Percentiles rank a stretch among this genome's conserved stretches.
Evolutionary conservation across 257 asterid genomes (phyloP).

Genomic region (Solanum chiquidenum): DNA sequence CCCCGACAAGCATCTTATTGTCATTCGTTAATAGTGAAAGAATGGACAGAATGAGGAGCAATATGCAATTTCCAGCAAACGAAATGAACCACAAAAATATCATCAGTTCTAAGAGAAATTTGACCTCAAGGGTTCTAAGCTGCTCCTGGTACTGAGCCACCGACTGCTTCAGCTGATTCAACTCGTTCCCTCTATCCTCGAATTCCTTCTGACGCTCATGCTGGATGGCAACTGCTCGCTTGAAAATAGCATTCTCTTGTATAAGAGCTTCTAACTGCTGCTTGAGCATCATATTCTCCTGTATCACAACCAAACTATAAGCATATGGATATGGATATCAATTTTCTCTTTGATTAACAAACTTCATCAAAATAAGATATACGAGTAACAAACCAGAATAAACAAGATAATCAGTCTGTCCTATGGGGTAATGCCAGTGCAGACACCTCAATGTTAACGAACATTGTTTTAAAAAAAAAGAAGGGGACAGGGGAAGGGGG

Average conservation of each 20-base stretch:
- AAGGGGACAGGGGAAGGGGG: not conserved
- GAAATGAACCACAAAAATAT: not conserved
- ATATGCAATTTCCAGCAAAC: not conserved
- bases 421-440: not conserved
- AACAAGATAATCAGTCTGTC: not conserved
- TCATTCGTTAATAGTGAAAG: not conserved
- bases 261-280: constrained; percentile 64
- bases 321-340: not conserved
- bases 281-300: constrained; percentile 64
- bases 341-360: not conserved
- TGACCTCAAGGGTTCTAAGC: constrained; percentile 86
- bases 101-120: not conserved
- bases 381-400: not conserved
- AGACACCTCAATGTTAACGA: not conserved
- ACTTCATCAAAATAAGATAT: not conserved
- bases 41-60: not conserved
- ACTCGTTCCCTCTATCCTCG: constrained; percentile 62
- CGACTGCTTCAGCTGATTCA: constrained; percentile 74
- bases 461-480: not conserved
- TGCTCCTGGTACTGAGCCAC: constrained; percentile 87
- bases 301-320: not conserved
- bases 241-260: constrained; percentile 68
- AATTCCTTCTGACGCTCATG: constrained; percentile 87
- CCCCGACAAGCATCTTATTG: not conserved
- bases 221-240: constrained; percentile 77